Evolutionary conservation across 2,329 filamentous ascomycete species (phyloP).

Genomic region (Aspergillus neoniger): DNA sequence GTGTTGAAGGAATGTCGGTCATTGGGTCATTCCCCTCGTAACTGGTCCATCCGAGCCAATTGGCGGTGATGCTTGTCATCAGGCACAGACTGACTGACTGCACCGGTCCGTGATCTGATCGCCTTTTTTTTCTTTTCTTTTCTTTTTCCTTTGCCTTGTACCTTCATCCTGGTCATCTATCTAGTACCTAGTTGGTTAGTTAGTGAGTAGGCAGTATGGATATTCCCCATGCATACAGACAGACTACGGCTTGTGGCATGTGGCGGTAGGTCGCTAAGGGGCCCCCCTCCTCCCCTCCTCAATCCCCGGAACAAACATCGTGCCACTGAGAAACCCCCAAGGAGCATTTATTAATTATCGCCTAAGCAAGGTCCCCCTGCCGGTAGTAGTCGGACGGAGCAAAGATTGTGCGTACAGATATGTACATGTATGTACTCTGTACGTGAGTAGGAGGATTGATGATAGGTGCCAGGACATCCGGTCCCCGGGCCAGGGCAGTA

Average conservation of each 20-base stretch:
- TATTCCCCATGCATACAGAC: background rate
- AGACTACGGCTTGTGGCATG: background rate
- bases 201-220: too few species aligned
- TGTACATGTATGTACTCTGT: conserved; percentile 1
- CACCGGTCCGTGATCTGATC: conserved; percentile 8
- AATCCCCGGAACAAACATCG: background rate
- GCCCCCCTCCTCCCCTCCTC: too few species aligned
- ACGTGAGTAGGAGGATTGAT: background rate
- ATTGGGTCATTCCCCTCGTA: conserved; percentile 8
- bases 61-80: conserved; percentile 11
- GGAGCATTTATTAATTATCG: background rate
- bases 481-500: background rate
- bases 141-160: background rate
- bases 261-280: background rate
- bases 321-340: background rate
- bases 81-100: conserved; percentile 19
- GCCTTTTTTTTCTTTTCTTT: background rate
- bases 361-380: background rate
- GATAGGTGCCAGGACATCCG: background rate
- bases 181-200: background rate
- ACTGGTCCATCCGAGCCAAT: conserved; percentile 6
- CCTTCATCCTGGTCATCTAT: background rate
- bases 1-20: conserved; percentile 12
- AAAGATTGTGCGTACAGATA: background rate
- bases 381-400: background rate